A percentile compares a stretch with the other conserved stretches of the same genome.
Evolutionary conservation across 1,139 yeast genomes (phyloP).

Genomic region (Kodamaea arcana): DNA sequence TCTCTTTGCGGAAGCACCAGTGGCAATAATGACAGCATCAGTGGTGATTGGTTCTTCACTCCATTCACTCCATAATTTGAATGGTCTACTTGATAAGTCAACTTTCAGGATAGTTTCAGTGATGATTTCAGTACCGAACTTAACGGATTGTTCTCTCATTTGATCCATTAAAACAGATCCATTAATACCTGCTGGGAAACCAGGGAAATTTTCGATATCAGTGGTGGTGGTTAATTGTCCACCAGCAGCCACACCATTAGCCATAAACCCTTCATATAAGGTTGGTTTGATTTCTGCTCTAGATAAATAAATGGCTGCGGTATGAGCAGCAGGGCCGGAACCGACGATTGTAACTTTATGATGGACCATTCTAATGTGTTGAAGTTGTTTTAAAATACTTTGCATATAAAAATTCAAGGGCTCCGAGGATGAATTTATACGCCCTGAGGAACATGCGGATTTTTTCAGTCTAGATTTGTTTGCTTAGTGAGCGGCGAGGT

Average conservation of each 20-base stretch:
- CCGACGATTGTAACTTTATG: slow-evolving; percentile 90
- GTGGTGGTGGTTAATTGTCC: slow-evolving; percentile 98
- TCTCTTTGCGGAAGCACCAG: slow-evolving; percentile 98
- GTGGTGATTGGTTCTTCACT: slow-evolving; percentile 90
- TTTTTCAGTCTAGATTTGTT: background rate
- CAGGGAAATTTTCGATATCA: slow-evolving; percentile 96
- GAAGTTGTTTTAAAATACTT: background rate
- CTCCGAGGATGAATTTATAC: background rate
- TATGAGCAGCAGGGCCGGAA: slow-evolving; percentile 99
- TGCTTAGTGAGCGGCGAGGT: no score
- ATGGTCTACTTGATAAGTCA: slow-evolving; percentile 80
- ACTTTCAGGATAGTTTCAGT: slow-evolving; percentile 93
- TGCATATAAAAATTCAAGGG: background rate
- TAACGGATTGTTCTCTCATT: slow-evolving; percentile 82
- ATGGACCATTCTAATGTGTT: slow-evolving; percentile 62
- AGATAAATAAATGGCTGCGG: slow-evolving; percentile 94
- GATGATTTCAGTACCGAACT: slow-evolving; percentile 89
- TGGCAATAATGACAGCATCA: slow-evolving; percentile 88
- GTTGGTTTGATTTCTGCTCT: slow-evolving; percentile 96
- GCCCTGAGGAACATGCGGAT: no score
- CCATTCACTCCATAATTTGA: slow-evolving; percentile 96
- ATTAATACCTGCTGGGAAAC: slow-evolving; percentile 91
- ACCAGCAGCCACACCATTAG: slow-evolving; percentile 98
- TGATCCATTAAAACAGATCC: slow-evolving; percentile 88
- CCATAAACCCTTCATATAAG: slow-evolving; percentile 92